Conservation (phyloP, 352 stramenopile genomes). For the Globisporangium okanoganense region DNA sequence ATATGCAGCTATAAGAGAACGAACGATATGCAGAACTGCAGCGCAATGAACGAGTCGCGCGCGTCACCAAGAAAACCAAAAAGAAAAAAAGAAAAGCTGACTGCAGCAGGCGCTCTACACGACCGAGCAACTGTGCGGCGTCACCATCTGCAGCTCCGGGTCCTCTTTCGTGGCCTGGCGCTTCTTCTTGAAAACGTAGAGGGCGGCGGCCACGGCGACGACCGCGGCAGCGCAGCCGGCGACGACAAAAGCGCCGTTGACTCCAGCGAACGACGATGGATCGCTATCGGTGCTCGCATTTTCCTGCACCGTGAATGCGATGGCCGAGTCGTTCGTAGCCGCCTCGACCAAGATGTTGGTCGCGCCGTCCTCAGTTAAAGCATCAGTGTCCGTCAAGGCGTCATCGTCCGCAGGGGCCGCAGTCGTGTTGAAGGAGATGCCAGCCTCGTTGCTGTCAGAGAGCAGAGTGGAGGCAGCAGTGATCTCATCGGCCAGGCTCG, state of each 20-base stretch:
- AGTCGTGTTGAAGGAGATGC: not conserved
- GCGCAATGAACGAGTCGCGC: not conserved
- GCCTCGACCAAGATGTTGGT: not conserved
- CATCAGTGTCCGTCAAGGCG: not conserved
- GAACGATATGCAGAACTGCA: not conserved
- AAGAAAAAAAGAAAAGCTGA: not conserved
- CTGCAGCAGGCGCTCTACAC: not conserved
- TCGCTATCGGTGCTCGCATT: not conserved
- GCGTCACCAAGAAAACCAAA: not conserved
- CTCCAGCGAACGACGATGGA: not conserved
- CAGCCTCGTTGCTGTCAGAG: not conserved
- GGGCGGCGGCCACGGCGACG: not conserved
- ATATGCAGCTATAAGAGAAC: not conserved
- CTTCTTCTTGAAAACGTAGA: constrained; percentile 1
- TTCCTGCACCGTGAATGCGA: not conserved
- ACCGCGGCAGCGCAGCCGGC: not conserved
- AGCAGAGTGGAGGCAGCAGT: no score
- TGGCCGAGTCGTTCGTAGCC: not conserved
- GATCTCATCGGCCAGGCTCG: no score
- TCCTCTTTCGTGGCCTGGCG: not conserved
- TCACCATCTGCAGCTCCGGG: constrained; percentile 1
- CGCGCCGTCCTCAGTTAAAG: not conserved
- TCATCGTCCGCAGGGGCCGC: not conserved
- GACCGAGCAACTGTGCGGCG: not conserved
- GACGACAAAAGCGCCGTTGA: not conserved